These are phyloP conservation scores for Coemansia sp. DNA, from an alignment of 192 early-diverging fungal genomes.

Conservation along the genomic window DNA sequence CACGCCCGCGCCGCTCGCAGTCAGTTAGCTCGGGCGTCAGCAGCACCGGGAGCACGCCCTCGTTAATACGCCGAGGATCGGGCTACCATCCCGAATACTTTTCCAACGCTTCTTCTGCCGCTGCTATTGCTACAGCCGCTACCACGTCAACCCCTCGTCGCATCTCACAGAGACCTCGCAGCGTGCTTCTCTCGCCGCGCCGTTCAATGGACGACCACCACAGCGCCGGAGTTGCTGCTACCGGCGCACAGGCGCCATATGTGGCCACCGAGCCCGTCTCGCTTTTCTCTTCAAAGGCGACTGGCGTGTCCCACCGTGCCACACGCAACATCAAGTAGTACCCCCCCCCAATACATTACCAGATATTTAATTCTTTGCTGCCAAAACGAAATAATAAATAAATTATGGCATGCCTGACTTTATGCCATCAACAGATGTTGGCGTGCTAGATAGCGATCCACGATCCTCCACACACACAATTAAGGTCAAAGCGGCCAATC, in stretches of 20 bases:
- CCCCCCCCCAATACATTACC: too few species aligned
- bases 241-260: neutral
- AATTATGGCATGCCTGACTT: too few species aligned
- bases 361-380: neutral
- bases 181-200: constrained; percentile 51
- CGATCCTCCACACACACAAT: constrained; percentile 46
- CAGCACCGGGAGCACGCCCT: constrained; percentile 41
- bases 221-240: neutral
- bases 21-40: constrained; percentile 51
- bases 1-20: constrained; percentile 50
- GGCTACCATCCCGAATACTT: constrained; percentile 47
- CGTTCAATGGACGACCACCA: constrained; percentile 54
- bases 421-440: neutral
- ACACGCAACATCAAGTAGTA: constrained; percentile 29
- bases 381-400: too few species aligned
- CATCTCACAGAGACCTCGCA: constrained; percentile 42
- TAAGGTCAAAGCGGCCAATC: constrained; percentile 37
- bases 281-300: constrained; percentile 32
- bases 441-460: constrained; percentile 31
- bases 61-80: constrained; percentile 32
- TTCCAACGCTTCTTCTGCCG: constrained; percentile 9
- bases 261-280: constrained; percentile 12
- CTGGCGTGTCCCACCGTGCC: constrained; percentile 25
- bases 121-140: neutral
- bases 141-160: constrained; percentile 23